Evolutionary conservation across 768 basidiomycete species (phyloP).

Genomic region (Scleroderma bovista): DNA sequence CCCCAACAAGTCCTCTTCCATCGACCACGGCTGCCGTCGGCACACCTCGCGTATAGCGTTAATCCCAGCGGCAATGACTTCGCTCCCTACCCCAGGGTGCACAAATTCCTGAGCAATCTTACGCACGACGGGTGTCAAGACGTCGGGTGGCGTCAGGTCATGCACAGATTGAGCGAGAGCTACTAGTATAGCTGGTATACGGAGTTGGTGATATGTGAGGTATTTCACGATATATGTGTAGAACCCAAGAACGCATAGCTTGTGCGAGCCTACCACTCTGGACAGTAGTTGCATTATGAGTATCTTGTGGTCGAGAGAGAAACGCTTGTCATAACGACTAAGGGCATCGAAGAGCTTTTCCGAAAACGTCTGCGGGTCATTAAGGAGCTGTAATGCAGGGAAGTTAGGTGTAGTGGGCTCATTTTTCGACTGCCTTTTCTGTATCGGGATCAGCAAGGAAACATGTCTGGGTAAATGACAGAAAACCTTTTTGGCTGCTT

Average conservation of each 20-base stretch:
- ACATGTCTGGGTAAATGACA: background rate
- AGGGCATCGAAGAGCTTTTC: slow-evolving; percentile 90
- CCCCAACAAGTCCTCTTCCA: slow-evolving; percentile 90
- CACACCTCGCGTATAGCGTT: slow-evolving; percentile 96
- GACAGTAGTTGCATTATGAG: slow-evolving; percentile 95
- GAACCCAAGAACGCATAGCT: slow-evolving; percentile 88
- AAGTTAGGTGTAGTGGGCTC: slow-evolving; percentile 57
- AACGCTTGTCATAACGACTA: slow-evolving; percentile 85
- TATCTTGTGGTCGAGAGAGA: slow-evolving; percentile 94
- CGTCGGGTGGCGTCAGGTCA: slow-evolving; percentile 92
- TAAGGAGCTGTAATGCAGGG: slow-evolving; percentile 84
- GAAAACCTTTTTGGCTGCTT: slow-evolving; percentile 66
- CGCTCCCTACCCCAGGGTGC: slow-evolving; percentile 92
- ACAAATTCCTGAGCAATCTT: slow-evolving; percentile 96
- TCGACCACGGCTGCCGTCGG: slow-evolving; percentile 89
- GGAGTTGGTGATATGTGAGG: slow-evolving; percentile 86
- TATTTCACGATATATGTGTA: slow-evolving; percentile 97
- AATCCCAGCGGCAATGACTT: slow-evolving; percentile 94
- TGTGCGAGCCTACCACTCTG: slow-evolving; percentile 89
- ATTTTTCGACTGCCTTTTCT: slow-evolving; percentile 33
- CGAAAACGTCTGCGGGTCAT: slow-evolving; percentile 93
- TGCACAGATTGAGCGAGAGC: slow-evolving; percentile 93
- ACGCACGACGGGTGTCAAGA: slow-evolving; percentile 77
- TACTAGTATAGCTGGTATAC: slow-evolving; percentile 89
- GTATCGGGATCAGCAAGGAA: slow-evolving; percentile 27